Evolutionary conservation across 306 rosid species (phyloP).

Genomic region (Notholithocarpus densiflorus): DNA sequence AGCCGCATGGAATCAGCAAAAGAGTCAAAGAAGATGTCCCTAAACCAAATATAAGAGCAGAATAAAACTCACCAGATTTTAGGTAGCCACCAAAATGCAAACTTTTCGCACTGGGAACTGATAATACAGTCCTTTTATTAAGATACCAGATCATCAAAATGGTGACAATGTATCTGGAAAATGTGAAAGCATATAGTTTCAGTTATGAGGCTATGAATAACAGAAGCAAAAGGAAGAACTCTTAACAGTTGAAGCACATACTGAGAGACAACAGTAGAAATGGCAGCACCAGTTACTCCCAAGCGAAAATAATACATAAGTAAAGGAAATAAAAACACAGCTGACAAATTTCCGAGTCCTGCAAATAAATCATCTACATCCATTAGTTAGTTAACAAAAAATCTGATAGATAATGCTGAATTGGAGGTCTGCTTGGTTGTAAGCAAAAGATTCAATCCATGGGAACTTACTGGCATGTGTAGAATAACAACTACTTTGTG

Average conservation of each 20-base stretch:
- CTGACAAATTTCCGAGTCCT: slow-evolving; percentile 83
- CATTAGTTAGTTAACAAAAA: slow-evolving; percentile 24
- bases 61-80: slow-evolving; percentile 59
- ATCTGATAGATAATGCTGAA: not conserved
- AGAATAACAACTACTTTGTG: not conserved
- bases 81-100: slow-evolving; percentile 84
- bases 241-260: slow-evolving; percentile 38
- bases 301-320: slow-evolving; percentile 65
- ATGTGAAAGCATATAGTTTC: slow-evolving; percentile 18
- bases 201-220: slow-evolving; percentile 11
- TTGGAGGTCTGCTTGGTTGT: not conserved
- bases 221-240: slow-evolving; percentile 14
- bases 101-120: slow-evolving; percentile 73
- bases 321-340: slow-evolving; percentile 72
- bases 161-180: slow-evolving; percentile 69
- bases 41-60: not conserved
- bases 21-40: not conserved
- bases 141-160: slow-evolving; percentile 77
- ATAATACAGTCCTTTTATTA: slow-evolving; percentile 64
- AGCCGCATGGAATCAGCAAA: not conserved
- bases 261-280: slow-evolving; percentile 91
- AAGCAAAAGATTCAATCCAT: not conserved
- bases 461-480: not conserved
- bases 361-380: slow-evolving; percentile 27
- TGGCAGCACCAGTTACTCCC: slow-evolving; percentile 92